Evolutionary conservation across 1,139 yeast genomes (phyloP), one percentile per base, ranked within the genome.

Genomic region (Chernovozyma aurita): DNA sequence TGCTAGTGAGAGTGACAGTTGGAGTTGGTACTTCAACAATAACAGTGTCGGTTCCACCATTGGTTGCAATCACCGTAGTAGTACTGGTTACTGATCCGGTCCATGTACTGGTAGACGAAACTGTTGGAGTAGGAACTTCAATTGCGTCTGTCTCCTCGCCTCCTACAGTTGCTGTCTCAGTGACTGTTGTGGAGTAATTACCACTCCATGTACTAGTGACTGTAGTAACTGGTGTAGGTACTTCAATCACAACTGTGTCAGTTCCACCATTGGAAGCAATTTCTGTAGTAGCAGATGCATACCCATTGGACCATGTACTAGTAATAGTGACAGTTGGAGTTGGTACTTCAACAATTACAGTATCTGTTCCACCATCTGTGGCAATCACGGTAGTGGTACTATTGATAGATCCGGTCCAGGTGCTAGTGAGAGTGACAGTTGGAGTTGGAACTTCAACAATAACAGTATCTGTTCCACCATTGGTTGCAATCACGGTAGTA

Each of bases 341-440:
- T 16, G 60, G 58, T n/a, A 44, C 45, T 12, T 47, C 53, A 14
- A 56, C 45, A 1, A 42, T 32, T 2, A 48, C 42, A 1, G 55
- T 52, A 14, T 38, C 42, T 3, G 55, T 52, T 9, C 42, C 48
- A 14, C 42, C 46, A n/a, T 34, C n/a, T 1, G 26, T 31, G 30
- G 31, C 14, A 12, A 38, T 33, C 24, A 32, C 53, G 52, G 55
- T 52, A 2, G 47, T 40, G 7, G 24, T 15, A 11, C n/a, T n/a
- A n/a, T n/a, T n/a, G n/a, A n/a, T 11, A 22, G 25, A 22, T 22
- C 25, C 25, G 12, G 25, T 22, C 25, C 25, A 22, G 15, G 65
- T 59, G 5, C 33, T 31, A 13, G 52, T 42, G 7, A 31, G 28
- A 3, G 47, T 45, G 12, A 28, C 33, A 9, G 28, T 30, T 18